These are phyloP conservation scores for Guadua angustifolia DNA, from an alignment of 176 grass and related monocot species.

Conservation along the genomic window DNA sequence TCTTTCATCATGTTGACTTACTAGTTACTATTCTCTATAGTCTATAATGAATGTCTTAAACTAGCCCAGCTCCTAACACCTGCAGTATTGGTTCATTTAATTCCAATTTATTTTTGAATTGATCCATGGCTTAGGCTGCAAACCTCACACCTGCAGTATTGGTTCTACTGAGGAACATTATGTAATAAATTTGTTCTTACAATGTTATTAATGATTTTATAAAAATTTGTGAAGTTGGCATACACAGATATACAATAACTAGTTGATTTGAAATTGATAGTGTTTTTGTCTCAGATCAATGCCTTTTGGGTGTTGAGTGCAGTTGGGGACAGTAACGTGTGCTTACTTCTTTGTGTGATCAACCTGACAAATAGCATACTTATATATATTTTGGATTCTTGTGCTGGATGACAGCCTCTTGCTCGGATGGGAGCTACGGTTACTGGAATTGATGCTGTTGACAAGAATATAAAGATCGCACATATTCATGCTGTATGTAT, in stretches of 20 bases:
- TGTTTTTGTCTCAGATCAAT: constrained; percentile 12
- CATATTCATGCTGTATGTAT: constrained; percentile 81
- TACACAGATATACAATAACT: not conserved
- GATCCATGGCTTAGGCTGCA: not conserved
- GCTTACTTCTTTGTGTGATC: constrained; percentile 10
- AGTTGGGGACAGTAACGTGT: not conserved
- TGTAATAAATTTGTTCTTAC: not conserved
- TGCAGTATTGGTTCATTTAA: not conserved
- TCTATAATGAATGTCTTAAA: constrained; percentile 9
- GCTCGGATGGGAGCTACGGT: constrained; percentile 87
- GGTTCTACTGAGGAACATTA: not conserved
- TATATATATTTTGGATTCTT: not conserved
- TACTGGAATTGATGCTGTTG: constrained; percentile 91
- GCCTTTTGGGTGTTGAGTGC: not conserved
- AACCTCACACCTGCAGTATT: not conserved
- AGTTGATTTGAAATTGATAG: not conserved
- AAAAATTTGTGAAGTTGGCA: not conserved
- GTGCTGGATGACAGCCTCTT: constrained; percentile 66
- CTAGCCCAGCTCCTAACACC: not conserved
- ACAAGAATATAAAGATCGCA: constrained; percentile 94
- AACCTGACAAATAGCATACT: constrained; percentile 5
- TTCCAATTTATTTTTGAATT: not conserved
- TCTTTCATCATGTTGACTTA: constrained; percentile 22
- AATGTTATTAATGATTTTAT: not conserved
- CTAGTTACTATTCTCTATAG: not conserved